These are phyloP conservation scores for Talaromyces sp. DNA, from an alignment of 2,329 filamentous ascomycete genomes.

Conservation along the genomic window DNA sequence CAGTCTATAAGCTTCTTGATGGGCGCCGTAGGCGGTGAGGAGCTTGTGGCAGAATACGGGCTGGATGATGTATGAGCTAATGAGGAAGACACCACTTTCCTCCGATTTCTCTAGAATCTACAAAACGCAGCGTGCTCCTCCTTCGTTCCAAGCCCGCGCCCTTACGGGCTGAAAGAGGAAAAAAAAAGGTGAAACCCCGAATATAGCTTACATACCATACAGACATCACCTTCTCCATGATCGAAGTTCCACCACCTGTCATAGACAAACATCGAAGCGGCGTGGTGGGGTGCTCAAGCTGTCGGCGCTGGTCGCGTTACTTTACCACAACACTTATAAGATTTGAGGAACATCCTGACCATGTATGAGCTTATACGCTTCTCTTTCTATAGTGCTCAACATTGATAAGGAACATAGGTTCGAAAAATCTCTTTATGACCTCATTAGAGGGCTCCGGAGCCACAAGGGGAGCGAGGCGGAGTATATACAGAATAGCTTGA, in stretches of 20 bases:
- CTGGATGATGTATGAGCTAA: slow-evolving; percentile 1
- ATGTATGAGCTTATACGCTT: background rate
- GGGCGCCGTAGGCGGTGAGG: slow-evolving; percentile 2
- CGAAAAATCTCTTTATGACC: slow-evolving; percentile 98
- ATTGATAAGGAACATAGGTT: slow-evolving; percentile 63
- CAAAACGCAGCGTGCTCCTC: background rate
- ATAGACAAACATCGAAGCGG: slow-evolving; percentile 1
- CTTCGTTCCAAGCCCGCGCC: background rate
- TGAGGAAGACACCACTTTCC: background rate
- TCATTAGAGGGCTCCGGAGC: slow-evolving; percentile 91
- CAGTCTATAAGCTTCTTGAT: background rate
- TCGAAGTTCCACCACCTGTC: background rate
- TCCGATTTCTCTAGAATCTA: background rate
- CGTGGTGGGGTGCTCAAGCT: slow-evolving; percentile 7
- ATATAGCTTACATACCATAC: background rate
- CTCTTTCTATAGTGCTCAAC: background rate
- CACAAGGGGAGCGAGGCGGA: slow-evolving; percentile 94
- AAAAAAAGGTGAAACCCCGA: background rate
- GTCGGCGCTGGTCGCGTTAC: background rate
- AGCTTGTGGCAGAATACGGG: background rate
- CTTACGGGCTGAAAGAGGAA: background rate
- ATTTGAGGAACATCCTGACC: background rate
- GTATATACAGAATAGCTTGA: slow-evolving; percentile 88
- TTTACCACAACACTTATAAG: background rate
- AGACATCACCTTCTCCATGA: background rate